Evolutionary conservation across 75 land plant genomes (phyloP), one percentile per base, ranked within the genome.

Genomic region (Cryptomeria japonica): DNA sequence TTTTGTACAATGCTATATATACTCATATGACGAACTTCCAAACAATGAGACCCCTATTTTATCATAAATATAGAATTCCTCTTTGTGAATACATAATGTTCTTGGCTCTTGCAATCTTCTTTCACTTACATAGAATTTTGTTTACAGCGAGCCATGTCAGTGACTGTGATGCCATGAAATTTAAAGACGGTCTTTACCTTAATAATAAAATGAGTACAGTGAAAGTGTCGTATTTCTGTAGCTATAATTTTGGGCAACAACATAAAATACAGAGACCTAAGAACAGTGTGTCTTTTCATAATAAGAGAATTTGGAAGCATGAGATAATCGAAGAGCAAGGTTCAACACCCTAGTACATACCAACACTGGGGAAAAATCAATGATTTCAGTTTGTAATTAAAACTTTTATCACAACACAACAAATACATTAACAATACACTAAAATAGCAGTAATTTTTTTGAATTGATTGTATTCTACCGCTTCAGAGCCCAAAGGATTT

Each of bases 401-500:
- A 5, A 38, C 16, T 16, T 38, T 76, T 77, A 77, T n/a, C n/a
- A n/a, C 39, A 16, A 34, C 79, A 76, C 18, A 76, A 32, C 79
- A 76, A 38, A 77, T 19, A 56, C 80, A 18, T 56, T 77, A 77
- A 77, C 41, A 77, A 36, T 15, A 37, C 37, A 37, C 41, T 36
- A 37, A 37, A 16, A 15, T 15, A 37, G 80, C 22, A 36, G 1
- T 77, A 41, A 15, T 36, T 37, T 37, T 16, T 16, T 77, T 77
- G 38, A 38, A 38, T 19, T 77, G 41, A 36, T 77, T 77, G 1
- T 77, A 77, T 77, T 28, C 80, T 77, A 12, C 36, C 22, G 85
- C 38, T 85, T 32, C 19, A 70, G 41, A 86, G 75, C 18, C 89
- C 75, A 44, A 84, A 46, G 34, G n/a, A 56, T 56, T 56, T 19